phyloP scores from a whole-genome alignment of 306 rosid species.

The Prosopis cineraria region DNA sequence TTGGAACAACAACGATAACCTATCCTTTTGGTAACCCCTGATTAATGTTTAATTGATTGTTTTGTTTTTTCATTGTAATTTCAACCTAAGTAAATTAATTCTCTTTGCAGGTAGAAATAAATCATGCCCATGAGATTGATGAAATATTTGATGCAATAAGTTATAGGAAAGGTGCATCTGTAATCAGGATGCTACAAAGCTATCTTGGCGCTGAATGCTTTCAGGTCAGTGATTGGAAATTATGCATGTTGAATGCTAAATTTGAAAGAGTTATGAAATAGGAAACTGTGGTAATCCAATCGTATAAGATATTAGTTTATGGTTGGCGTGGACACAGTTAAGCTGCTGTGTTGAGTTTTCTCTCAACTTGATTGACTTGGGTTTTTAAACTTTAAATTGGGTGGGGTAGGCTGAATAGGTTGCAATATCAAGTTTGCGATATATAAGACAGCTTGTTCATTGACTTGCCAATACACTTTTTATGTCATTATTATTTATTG shows the following conservation, averaged over 20 bases:
- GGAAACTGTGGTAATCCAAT: not conserved
- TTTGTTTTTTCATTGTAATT: constrained; percentile 3
- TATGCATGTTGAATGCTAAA: constrained; percentile 20
- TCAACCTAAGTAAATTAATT: constrained; percentile 28
- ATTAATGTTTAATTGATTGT: constrained; percentile 4
- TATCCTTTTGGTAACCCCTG: not conserved
- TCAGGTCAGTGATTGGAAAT: constrained; percentile 63
- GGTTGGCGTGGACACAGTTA: not conserved
- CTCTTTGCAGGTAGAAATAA: constrained; percentile 79
- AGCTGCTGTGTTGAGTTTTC: not conserved
- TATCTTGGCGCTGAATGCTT: constrained; percentile 89
- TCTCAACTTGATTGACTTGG: not conserved
- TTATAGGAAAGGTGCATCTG: constrained; percentile 89
- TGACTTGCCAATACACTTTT: not conserved
- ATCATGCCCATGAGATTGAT: constrained; percentile 87
- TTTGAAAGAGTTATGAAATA: constrained; percentile 16
- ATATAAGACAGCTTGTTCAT: not conserved
- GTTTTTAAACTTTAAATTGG: not conserved
- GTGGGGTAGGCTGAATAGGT: not conserved
- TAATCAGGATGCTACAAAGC: constrained; percentile 94
- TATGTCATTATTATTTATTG: not conserved
- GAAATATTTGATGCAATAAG: constrained; percentile 95
- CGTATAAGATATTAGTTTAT: not conserved
- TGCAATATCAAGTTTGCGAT: not conserved
- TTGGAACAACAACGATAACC: not conserved